Evolutionary conservation across 2,329 filamentous ascomycete species (phyloP), one percentile per base, ranked within the genome.

Genomic region (Pyrenochaeta sp.): DNA sequence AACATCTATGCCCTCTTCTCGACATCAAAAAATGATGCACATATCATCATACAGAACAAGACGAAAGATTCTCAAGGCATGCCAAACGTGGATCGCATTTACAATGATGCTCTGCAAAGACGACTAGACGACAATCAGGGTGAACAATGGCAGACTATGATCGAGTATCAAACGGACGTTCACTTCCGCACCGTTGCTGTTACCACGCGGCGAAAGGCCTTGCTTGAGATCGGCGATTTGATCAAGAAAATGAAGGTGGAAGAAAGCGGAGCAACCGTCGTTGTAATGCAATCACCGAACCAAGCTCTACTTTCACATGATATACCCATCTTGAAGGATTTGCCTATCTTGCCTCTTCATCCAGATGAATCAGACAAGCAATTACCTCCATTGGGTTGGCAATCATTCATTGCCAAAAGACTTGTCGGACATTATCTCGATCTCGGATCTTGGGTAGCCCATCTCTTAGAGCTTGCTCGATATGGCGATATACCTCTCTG

Each of bases 1-100:
- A 92, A 99, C 63, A 87, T 99, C 37, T 97, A 96, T 68, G 92
- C 90, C 1, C 71, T 99, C 4, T 96, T 99, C 71, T 97, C 93
- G 0, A 93, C 90, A 0, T 83, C 84, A 0, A 87, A 82, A 52
- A 81, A 85, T 9, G 85, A 94, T 60, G 94, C 92, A 0, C 84
- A 96, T 60, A 83, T 99, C 36, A 80, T 97, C 36, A 87, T 96
- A n/a, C 80, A 96, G 24, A 92, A 94, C 65, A 88, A 87, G 62
- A 85, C 82, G 31, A 87, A 86, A 56, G 92, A 96, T 57, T 81
- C 84, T 5, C 88, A 95, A 61, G 89, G 92, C 20, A 79, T 99
- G 56, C 94, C 94, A 0, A 99, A 97, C 51, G 82, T 96, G 19
- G 87, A 89, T 50, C 94, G 88, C 61, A 85, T 97, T 42, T 99